Percentiles rank a stretch among this genome's conserved stretches.
Conservation (phyloP, 2,329 filamentous ascomycete species). For the Ampelomyces quisqualis region DNA sequence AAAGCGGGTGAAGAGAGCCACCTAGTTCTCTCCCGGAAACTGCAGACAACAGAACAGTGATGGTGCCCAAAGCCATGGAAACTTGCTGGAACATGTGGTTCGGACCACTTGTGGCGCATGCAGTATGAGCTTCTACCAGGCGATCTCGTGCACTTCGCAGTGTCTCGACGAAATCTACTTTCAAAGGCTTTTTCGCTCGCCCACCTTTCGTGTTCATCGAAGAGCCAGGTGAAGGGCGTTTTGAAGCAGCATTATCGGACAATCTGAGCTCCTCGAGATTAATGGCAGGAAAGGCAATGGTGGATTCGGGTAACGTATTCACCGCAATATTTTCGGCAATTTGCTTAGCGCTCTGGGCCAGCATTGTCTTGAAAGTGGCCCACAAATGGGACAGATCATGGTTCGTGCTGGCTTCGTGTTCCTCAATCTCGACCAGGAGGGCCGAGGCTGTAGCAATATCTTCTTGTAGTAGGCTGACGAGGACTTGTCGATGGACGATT, state of each 20-base stretch:
- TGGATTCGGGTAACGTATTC: conserved; percentile 88
- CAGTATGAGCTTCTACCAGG: conserved; percentile 63
- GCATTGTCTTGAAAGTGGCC: conserved; percentile 65
- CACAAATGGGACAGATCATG: conserved; percentile 55
- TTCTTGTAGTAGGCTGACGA: conserved; percentile 41
- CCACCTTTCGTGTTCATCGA: conserved; percentile 14
- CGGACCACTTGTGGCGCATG: conserved; percentile 56
- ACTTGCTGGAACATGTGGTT: conserved; percentile 57
- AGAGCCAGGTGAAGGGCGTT: conserved; percentile 14
- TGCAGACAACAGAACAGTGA: conserved; percentile 45
- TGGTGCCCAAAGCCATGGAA: conserved; percentile 38
- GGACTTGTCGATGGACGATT: conserved; percentile 54
- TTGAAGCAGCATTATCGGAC: conserved; percentile 22
- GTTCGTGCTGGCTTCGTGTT: conserved; percentile 40
- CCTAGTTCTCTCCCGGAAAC: conserved; percentile 31
- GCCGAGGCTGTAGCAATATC: conserved; percentile 32
- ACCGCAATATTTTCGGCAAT: conserved; percentile 81
- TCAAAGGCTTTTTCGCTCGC: conserved; percentile 26
- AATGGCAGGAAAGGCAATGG: conserved; percentile 79
- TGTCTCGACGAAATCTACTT: conserved; percentile 56
- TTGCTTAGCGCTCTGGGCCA: conserved; percentile 68
- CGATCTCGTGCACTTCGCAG: conserved; percentile 66
- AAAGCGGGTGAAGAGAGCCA: conserved; percentile 42
- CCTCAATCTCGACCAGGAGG: conserved; percentile 30
- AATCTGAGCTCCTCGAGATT: conserved; percentile 28